Evolutionary conservation across 2,329 filamentous ascomycete genomes (phyloP).

Genomic region (Pestalotiopsis sp.): DNA sequence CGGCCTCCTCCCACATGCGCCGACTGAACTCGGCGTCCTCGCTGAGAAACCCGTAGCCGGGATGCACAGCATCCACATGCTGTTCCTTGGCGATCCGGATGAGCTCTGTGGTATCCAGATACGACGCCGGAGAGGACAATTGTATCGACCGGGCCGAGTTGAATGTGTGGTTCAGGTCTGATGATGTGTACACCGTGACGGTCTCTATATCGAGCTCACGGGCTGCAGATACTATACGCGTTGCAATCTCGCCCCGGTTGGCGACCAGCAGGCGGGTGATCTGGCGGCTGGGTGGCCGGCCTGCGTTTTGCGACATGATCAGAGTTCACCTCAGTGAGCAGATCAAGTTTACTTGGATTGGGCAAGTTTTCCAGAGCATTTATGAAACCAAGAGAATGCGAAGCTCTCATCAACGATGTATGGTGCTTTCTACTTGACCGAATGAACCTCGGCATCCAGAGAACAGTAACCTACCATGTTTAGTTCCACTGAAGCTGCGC

Average conservation of each 20-base stretch:
- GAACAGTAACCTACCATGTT: not conserved
- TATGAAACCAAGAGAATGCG: not conserved
- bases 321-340: no score
- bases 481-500: not conserved
- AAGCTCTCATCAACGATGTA: not conserved
- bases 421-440: not conserved
- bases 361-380: not conserved
- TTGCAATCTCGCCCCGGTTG: slow-evolving; percentile 63
- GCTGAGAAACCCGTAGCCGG: slow-evolving; percentile 67
- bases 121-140: slow-evolving; percentile 41
- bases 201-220: slow-evolving; percentile 60
- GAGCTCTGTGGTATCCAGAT: slow-evolving; percentile 36
- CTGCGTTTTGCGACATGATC: not conserved
- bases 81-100: slow-evolving; percentile 50
- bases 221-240: slow-evolving; percentile 61
- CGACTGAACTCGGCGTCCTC: slow-evolving; percentile 65
- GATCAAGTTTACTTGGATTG: not conserved
- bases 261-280: slow-evolving; percentile 10
- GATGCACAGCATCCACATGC: slow-evolving; percentile 58
- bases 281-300: slow-evolving; percentile 2
- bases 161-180: slow-evolving; percentile 57
- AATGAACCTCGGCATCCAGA: not conserved
- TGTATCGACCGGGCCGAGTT: slow-evolving; percentile 53
- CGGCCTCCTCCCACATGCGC: slow-evolving; percentile 48
- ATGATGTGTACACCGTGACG: slow-evolving; percentile 55